Evolutionary conservation across 768 basidiomycete species (phyloP), one percentile per base, ranked within the genome.

Genomic region (Auriscalpium orientale): DNA sequence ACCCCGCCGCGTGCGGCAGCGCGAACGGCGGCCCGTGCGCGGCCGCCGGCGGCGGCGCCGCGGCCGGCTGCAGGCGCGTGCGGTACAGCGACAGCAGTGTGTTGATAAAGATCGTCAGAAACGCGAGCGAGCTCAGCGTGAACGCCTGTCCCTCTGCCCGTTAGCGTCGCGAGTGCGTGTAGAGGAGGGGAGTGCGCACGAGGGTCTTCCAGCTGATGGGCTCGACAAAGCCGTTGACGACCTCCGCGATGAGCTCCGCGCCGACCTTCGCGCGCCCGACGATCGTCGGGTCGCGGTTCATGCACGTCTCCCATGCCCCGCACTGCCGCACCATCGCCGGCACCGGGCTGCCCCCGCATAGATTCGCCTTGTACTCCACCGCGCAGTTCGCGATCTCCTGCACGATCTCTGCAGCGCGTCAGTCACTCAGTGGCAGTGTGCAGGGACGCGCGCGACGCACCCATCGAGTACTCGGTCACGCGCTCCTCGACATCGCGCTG

Each of bases 191-290:
- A 44, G 46, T 52, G 65, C 89, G 71, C 59, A 91, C 95, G 70
- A 98, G 73, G 12, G 94, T 94, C 74, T 95, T 97, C 92, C 94
- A 98, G 68, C 89, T 93, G 71, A 99, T 95, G 49, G 89, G 89
- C 67, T 99, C 95, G 13, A 98, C 90, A 67, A 99, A 99, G 1
- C 91, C 85, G 68, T 98, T 97, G 59, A 98, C 85, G 46, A 98
- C 89, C 66, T 97, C 95, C 52, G 92, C 95, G 70, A 98, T 86
- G 56, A 97, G 83, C 76, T 98, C 93, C 56, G 95, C 94, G 46
- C 89, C 85, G 61, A 99, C 87, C 64, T 82, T 85, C 57, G 93
- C 91, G 56, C 92, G 88, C 1, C 92, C 92, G 44, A 95, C 82
- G 43, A 87, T 84, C 18, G 85, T 84, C 54, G 95, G 92, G 75